phyloP scores from a whole-genome alignment of 192 early-diverging fungal genomes.

The Tieghemiomyces parasiticus region DNA sequence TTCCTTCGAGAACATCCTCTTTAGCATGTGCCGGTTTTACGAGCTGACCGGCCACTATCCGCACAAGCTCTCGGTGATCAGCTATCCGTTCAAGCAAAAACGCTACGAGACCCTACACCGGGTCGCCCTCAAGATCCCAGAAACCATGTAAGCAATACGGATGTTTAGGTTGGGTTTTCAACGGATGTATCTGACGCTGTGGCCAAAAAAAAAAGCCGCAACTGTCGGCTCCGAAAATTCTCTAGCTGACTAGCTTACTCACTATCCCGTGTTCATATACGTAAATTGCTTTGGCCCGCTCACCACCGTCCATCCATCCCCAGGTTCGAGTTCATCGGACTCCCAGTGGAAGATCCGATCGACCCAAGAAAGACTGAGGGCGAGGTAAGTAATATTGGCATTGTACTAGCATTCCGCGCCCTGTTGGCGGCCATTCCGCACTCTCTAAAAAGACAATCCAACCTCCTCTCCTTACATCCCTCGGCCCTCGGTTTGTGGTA shows the following conservation, averaged over 20 bases:
- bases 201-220: too few relatives aligned
- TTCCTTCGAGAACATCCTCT: constrained; percentile 36
- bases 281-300: not conserved
- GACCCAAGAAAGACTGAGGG: not conserved
- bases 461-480: not conserved
- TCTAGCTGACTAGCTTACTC: not conserved
- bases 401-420: not conserved
- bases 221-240: not conserved
- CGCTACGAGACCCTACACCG: constrained; percentile 27
- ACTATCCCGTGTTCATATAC: not conserved
- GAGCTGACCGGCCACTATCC: constrained; percentile 32
- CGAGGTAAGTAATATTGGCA: not conserved
- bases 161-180: too few relatives aligned
- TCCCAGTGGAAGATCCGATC: not conserved
- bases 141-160: constrained; percentile 21
- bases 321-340: not conserved
- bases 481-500: not conserved
- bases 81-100: constrained; percentile 26
- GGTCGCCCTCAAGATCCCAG: constrained; percentile 24
- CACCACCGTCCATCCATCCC: not conserved
- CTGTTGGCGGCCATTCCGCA: not conserved
- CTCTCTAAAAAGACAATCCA: too few relatives aligned
- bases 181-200: too few relatives aligned
- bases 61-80: constrained; percentile 24
- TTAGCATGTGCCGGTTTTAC: constrained; percentile 30